Evolutionary conservation across 2,329 filamentous ascomycete species (phyloP), one percentile per base, ranked within the genome.

Genomic region (Cercospora nicotianae): DNA sequence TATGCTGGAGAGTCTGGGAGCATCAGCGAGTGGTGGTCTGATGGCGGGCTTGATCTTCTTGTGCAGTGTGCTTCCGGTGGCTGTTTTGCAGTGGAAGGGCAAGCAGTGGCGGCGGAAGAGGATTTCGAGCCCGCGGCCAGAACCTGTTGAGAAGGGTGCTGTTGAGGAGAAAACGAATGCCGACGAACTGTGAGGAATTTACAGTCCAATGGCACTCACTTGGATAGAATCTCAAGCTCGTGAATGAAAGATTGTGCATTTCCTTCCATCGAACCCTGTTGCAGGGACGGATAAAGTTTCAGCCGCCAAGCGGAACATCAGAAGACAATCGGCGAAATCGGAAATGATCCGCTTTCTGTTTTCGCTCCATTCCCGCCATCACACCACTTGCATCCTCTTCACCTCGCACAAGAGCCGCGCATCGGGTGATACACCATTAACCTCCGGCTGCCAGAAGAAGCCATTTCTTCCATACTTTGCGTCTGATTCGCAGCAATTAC

Each of bases 1-100:
- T 30, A 81, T 81, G 80, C 77, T 81, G 48, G 70, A 72, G 6
- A 73, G 75, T 53, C 72, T 82, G 0, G 79, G 79, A 3, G 73
- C 77, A 31, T 71, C 75, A 6, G 77, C 76, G 5, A 80, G 78
- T 65, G 79, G 77, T 18, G 80, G 80, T 1, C 67, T 81, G 59
- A 78, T 76, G 64, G 76, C 75, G 16, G 80, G 76, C 1, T 64
- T 80, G 67, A 72, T 77, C 2, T 75, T 77, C 64, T 60, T 73
- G 20, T 64, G 66, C 33, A 71, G 69, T 20, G 70, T 72, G 66
- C 36, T 77, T 8, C 76, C 75, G n/a, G 73, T 75, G 18, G 67
- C 72, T 13, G 12, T 72, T 3, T 68, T 75, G 58, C 75, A 77
- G 33, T 73, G 67, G 71, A 64, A 65, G 55, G 71, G 69, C 6